phyloP scores from a whole-genome alignment of 495 filamentous ascomycete genomes.

The Aspergillus hancockii region DNA sequence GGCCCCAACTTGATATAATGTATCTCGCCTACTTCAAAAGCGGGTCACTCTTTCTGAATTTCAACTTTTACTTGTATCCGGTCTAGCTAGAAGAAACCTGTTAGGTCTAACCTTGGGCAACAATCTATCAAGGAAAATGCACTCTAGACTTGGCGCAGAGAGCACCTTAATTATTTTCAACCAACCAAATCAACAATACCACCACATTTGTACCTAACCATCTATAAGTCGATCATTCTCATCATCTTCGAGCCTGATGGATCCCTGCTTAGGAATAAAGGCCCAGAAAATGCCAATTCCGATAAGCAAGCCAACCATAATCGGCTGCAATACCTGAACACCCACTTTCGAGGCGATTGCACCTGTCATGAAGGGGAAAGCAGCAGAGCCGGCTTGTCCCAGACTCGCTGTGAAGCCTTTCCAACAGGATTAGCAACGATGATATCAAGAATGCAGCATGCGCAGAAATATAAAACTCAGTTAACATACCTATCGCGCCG shows the following conservation, averaged over 20 bases:
- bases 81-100: neutral
- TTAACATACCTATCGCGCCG: slow-evolving; percentile 27
- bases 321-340: slow-evolving; percentile 51
- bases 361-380: slow-evolving; percentile 54
- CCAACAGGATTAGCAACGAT: slow-evolving; percentile 2
- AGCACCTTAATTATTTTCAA: neutral
- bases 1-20: neutral
- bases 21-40: neutral
- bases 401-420: slow-evolving; percentile 48
- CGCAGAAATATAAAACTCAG: neutral
- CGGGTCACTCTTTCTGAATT: neutral
- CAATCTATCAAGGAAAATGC: neutral
- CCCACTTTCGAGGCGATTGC: slow-evolving; percentile 46
- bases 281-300: slow-evolving; percentile 45
- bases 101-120: neutral
- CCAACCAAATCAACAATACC: neutral
- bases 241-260: slow-evolving; percentile 8
- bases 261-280: slow-evolving; percentile 37
- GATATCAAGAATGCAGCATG: neutral
- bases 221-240: slow-evolving; percentile 1
- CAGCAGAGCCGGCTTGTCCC: slow-evolving; percentile 49
- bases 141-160: neutral
- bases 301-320: slow-evolving; percentile 47
- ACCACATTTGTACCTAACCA: neutral
- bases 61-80: neutral